Percentiles rank a stretch among this genome's conserved stretches.
These are phyloP conservation scores for Acacia confusa DNA, from an alignment of 306 rosid genomes.

Conservation along the genomic window DNA sequence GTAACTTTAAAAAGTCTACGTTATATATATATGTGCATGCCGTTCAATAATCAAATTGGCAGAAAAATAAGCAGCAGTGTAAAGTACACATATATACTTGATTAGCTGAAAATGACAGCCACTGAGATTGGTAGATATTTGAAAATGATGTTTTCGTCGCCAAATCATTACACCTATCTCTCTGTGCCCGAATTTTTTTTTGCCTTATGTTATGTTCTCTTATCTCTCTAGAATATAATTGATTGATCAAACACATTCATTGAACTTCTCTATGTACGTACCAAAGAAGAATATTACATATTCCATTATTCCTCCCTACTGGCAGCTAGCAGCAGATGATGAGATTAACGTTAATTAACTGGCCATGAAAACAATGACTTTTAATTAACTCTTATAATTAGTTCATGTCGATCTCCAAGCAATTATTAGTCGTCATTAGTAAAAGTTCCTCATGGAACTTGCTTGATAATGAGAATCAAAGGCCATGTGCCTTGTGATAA, in stretches of 20 bases:
- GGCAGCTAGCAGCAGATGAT: not conserved
- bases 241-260: conserved; percentile 25
- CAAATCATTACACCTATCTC: conserved; percentile 26
- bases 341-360: not conserved
- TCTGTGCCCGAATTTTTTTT: not conserved
- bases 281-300: not conserved
- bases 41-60: not conserved
- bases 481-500: conserved; percentile 57
- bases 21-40: not conserved
- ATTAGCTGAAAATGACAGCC: conserved; percentile 18
- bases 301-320: conserved; percentile 15
- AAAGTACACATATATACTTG: conserved; percentile 20
- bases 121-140: conserved; percentile 10
- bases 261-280: conserved; percentile 27
- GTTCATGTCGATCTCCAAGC: conserved; percentile 34
- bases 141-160: conserved; percentile 27
- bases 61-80: not conserved
- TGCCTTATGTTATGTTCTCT: not conserved
- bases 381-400: conserved; percentile 39
- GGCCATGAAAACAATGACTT: not conserved
- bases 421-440: conserved; percentile 27
- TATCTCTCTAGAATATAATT: conserved; percentile 18
- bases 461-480: conserved; percentile 29
- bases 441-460: conserved; percentile 35
- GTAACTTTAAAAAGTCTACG: not conserved